A percentile compares a stretch with the other conserved stretches of the same genome.
Conservation (phyloP, 257 asterid genomes). For the Solanum chilense region DNA sequence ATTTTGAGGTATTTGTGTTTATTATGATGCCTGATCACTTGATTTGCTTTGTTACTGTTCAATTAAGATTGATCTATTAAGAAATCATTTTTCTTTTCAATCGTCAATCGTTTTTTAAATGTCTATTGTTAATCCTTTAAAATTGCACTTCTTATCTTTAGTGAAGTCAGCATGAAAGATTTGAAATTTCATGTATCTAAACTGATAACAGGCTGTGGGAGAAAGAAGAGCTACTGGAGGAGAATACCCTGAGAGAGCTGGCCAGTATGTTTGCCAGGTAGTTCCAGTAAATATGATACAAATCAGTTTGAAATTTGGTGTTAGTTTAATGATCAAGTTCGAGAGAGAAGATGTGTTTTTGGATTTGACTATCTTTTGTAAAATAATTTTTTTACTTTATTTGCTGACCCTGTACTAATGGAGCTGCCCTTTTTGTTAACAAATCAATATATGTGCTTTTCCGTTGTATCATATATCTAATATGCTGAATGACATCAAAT, state of each 20-base stretch:
- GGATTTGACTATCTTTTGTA: background rate
- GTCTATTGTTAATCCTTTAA: background rate
- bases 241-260: constrained; percentile 52
- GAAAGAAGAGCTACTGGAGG: constrained; percentile 30
- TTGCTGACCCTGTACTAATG: background rate
- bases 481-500: background rate
- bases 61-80: background rate
- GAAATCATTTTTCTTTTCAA: background rate
- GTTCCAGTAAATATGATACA: background rate
- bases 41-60: background rate
- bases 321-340: background rate
- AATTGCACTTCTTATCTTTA: background rate
- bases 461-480: background rate
- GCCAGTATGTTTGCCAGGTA: constrained; percentile 73
- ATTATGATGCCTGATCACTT: background rate
- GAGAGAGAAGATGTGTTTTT: background rate
- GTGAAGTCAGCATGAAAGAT: background rate
- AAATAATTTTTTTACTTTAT: background rate
- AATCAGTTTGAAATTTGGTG: background rate
- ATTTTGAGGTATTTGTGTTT: background rate
- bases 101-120: background rate
- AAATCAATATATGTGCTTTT: background rate
- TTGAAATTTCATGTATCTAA: background rate
- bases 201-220: constrained; percentile 35
- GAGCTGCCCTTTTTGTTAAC: background rate